phyloP scores from a whole-genome alignment of 129 eudicot genomes.

The Helichrysum umbraculigerum region DNA sequence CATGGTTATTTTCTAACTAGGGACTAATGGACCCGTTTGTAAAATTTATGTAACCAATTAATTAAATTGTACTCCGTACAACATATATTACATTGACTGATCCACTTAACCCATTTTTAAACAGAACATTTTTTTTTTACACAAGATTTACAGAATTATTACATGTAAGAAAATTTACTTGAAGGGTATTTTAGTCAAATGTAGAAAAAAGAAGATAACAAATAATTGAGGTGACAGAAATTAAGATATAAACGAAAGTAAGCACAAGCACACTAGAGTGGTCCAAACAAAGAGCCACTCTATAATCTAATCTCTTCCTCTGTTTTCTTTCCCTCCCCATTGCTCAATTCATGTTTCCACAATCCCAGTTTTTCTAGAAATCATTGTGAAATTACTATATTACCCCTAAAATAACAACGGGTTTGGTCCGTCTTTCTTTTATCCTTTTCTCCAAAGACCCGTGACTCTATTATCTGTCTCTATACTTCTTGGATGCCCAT shows the following conservation, averaged over 20 bases:
- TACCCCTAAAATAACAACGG: slow-evolving; percentile 16
- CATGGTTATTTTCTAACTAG: too few relatives aligned
- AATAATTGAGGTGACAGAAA: slow-evolving; percentile 25
- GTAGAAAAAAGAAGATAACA: not conserved
- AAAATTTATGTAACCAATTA: too few relatives aligned
- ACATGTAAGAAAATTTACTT: not conserved
- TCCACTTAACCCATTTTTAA: too few relatives aligned
- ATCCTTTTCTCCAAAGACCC: slow-evolving; percentile 18
- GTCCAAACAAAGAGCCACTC: slow-evolving; percentile 42
- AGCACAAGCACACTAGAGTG: slow-evolving; percentile 35
- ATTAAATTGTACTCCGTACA: too few relatives aligned
- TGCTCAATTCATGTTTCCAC: slow-evolving; percentile 20
- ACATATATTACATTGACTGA: too few relatives aligned
- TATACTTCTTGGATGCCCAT: slow-evolving; percentile 32
- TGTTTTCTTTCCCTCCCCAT: slow-evolving; percentile 43
- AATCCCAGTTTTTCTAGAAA: slow-evolving; percentile 5
- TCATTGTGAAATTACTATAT: not conserved
- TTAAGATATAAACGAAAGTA: not conserved
- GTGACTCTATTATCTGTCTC: slow-evolving; percentile 39
- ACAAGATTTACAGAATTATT: too few relatives aligned
- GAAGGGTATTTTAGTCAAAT: slow-evolving; percentile 30
- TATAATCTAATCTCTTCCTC: slow-evolving; percentile 39
- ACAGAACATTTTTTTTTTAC: too few relatives aligned
- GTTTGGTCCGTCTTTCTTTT: slow-evolving; percentile 29
- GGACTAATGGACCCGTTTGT: too few relatives aligned